Percentiles rank a stretch among this genome's conserved stretches.
These are phyloP conservation scores for Fusarium duplospermum DNA, from an alignment of 2,329 filamentous ascomycete species.

Conservation along the genomic window DNA sequence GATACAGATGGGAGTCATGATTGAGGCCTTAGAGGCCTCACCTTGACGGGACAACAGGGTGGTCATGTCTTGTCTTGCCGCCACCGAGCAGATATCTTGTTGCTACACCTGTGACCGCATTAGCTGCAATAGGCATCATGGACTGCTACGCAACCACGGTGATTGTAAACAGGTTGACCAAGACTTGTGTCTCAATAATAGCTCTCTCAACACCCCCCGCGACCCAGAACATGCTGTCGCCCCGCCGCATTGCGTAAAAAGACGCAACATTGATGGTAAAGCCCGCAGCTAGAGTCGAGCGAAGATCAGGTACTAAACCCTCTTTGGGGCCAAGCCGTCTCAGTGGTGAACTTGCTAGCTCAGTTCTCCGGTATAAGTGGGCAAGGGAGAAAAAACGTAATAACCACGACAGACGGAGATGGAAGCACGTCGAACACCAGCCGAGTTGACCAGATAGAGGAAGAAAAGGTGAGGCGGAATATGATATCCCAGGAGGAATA, in stretches of 20 bases:
- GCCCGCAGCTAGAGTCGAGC: conserved; percentile 34
- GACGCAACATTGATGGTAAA: conserved; percentile 43
- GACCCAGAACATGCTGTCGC: conserved; percentile 24
- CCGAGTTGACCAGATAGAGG: not conserved
- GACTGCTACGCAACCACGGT: not conserved
- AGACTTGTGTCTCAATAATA: not conserved
- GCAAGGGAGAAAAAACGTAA: conserved; percentile 19
- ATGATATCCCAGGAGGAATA: not conserved
- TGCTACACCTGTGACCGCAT: not conserved
- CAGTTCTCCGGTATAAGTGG: conserved; percentile 36
- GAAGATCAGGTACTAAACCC: conserved; percentile 37
- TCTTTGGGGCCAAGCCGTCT: conserved; percentile 24
- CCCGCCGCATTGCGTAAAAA: conserved; percentile 47
- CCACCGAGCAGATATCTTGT: not conserved
- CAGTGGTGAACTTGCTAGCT: conserved; percentile 35
- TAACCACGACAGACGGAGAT: conserved; percentile 16
- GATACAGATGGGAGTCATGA: not conserved
- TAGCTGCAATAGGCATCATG: not conserved
- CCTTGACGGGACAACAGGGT: conserved; percentile 18
- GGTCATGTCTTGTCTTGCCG: not conserved
- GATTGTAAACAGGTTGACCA: not conserved
- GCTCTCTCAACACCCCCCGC: conserved; percentile 18
- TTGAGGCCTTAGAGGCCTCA: conserved; percentile 13
- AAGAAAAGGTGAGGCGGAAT: not conserved
- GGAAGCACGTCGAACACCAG: conserved; percentile 27